Evolutionary conservation across 768 basidiomycete species (phyloP), one percentile per base, ranked within the genome.

Genomic region (Amanita molliuscula): DNA sequence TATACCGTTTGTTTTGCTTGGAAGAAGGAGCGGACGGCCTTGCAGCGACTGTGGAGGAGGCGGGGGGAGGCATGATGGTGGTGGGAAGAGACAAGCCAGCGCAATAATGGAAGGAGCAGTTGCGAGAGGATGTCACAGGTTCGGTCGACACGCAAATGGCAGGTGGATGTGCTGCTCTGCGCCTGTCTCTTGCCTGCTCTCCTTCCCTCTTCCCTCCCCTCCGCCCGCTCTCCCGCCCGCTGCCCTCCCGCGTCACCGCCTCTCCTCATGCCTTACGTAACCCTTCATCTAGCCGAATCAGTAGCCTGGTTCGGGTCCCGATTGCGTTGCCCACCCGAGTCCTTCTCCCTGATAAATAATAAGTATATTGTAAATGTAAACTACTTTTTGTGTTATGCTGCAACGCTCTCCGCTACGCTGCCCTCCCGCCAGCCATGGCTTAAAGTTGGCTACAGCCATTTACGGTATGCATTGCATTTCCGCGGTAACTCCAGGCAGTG

Each of bases 51-150:
- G 48, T 20, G 23, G 49, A 37, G 38, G 57, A 48, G 16, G 52
- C 37, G n/a, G 53, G 57, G 50, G 47, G 54, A 49, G 51, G 60
- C 46, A 49, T 44, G 28, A 61, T 69, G 63, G 70, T 71, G 67
- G 70, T 71, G 67, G 67, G 69, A 67, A 67, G 67, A 66, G 66
- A 66, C 65, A 63, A 72, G 65, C 65, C 66, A 66, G 61, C 63
- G 66, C 65, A 71, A 67, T 65, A 67, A 67, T 68, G 62, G 61
- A 64, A 63, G 31, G 13, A 31, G 59, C 63, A 56, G 58, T 56
- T 61, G 60, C 58, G 16, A 51, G 46, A 54, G 54, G 59, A 49
- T 57, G 63, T 63, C 61, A 65, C 64, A 50, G 53, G 54, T 52
- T 56, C 57, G 59, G 63, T 60, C 59, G 57, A 54, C 55, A 56